Evolutionary conservation across 164 flowering plant species (phyloP).

Genomic region (Annona cherimola): DNA sequence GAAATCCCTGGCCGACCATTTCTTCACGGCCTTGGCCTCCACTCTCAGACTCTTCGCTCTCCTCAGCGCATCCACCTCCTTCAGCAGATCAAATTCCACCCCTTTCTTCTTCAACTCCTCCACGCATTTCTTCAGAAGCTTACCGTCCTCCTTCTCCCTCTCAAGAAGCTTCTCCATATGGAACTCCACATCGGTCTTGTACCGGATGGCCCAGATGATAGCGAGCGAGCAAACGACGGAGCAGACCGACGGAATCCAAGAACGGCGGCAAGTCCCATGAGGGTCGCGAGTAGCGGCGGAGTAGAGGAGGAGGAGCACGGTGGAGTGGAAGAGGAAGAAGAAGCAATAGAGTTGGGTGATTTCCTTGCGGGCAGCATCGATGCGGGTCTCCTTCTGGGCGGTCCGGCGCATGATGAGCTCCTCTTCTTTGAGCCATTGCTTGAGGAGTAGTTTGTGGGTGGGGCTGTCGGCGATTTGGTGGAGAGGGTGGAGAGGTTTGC

Average conservation of each 20-base stretch:
- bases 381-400: constrained; percentile 70
- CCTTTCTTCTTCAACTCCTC: constrained; percentile 89
- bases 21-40: constrained; percentile 51
- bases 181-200: constrained; percentile 68
- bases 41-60: constrained; percentile 87
- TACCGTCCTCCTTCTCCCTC: constrained; percentile 81
- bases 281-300: constrained; percentile 23
- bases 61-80: constrained; percentile 85
- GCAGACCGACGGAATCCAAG: constrained; percentile 80
- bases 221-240: constrained; percentile 70
- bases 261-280: constrained; percentile 38
- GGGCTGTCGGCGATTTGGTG: constrained; percentile 85
- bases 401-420: constrained; percentile 74
- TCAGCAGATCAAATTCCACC: constrained; percentile 77
- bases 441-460: constrained; percentile 91
- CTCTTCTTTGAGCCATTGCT: constrained; percentile 95
- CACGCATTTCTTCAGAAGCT: constrained; percentile 69
- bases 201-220: constrained; percentile 79
- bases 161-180: constrained; percentile 74
- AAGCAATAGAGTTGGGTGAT: constrained; percentile 76
- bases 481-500: constrained; percentile 58
- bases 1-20: constrained; percentile 84
- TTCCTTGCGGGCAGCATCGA: constrained; percentile 69
- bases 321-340: constrained; percentile 86
- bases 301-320: constrained; percentile 63